A percentile compares a stretch with the other conserved stretches of the same genome.
phyloP scores from a whole-genome alignment of 768 basidiomycete genomes.

The Scleroderma bovista region DNA sequence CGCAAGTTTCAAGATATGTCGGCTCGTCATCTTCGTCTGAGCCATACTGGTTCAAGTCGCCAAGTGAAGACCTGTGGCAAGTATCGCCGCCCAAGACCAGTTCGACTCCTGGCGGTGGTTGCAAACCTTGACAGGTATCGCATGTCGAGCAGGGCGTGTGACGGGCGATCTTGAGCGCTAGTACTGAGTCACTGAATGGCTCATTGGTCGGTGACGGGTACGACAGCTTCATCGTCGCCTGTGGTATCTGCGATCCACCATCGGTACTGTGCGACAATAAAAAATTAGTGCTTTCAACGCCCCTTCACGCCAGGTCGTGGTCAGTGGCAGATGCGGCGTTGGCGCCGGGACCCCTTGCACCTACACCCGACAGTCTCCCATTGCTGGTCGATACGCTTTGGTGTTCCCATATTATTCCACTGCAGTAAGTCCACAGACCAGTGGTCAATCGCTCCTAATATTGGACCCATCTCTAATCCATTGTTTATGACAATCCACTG shows the following conservation, averaged over 20 bases:
- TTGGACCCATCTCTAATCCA: not conserved
- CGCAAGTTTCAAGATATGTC: slow-evolving; percentile 55
- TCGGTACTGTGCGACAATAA: not conserved
- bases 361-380: no score
- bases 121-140: slow-evolving; percentile 61
- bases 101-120: slow-evolving; percentile 52
- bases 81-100: slow-evolving; percentile 50
- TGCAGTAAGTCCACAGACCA: no score
- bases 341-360: not conserved
- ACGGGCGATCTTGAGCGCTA: slow-evolving; percentile 76
- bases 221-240: slow-evolving; percentile 49
- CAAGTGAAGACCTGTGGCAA: slow-evolving; percentile 41
- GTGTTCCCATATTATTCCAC: no score
- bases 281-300: no score
- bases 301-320: not conserved
- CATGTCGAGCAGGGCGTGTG: slow-evolving; percentile 72
- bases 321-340: not conserved
- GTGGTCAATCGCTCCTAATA: no score
- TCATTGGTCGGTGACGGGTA: slow-evolving; percentile 61
- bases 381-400: no score
- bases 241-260: not conserved
- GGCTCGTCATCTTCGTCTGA: slow-evolving; percentile 63
- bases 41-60: slow-evolving; percentile 57
- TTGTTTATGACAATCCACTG: not conserved
- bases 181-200: slow-evolving; percentile 42